Conservation (phyloP, 306 rosid genomes). For the Phaseolus lunatus region DNA sequence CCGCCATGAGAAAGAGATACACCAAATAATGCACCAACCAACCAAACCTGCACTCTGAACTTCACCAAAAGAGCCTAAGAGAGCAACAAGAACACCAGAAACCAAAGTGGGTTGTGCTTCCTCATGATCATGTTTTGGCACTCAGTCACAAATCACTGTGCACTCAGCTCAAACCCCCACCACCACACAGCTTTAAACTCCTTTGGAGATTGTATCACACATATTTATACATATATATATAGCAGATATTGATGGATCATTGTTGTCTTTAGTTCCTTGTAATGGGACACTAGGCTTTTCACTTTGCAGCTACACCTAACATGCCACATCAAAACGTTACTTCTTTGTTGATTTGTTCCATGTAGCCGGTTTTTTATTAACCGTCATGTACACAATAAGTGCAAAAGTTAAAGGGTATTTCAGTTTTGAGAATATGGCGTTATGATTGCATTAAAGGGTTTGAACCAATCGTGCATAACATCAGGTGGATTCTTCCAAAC, state of each 20-base stretch:
- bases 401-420: slow-evolving; percentile 25
- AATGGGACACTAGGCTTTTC: slow-evolving; percentile 62
- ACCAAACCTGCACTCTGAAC: slow-evolving; percentile 24
- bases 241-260: neutral
- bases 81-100: slow-evolving; percentile 22
- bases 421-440: slow-evolving; percentile 11
- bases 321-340: neutral
- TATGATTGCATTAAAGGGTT: slow-evolving; percentile 18
- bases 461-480: neutral
- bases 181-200: neutral
- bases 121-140: slow-evolving; percentile 38
- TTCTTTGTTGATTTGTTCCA: neutral
- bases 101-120: slow-evolving; percentile 22
- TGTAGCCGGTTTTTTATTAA: neutral
- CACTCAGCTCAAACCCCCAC: slow-evolving; percentile 14
- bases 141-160: slow-evolving; percentile 4
- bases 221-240: slow-evolving; percentile 17
- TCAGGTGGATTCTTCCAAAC: slow-evolving; percentile 2
- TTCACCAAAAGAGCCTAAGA: slow-evolving; percentile 32
- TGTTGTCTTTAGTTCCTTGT: slow-evolving; percentile 41
- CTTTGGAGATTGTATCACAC: slow-evolving; percentile 29
- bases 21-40: slow-evolving; percentile 26
- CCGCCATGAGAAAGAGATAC: slow-evolving; percentile 56
- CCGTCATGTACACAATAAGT: neutral
- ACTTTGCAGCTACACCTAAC: slow-evolving; percentile 41